Evolutionary conservation across 352 stramenopile species (phyloP).

Genomic region (Halophytophthora batemanensis): DNA sequence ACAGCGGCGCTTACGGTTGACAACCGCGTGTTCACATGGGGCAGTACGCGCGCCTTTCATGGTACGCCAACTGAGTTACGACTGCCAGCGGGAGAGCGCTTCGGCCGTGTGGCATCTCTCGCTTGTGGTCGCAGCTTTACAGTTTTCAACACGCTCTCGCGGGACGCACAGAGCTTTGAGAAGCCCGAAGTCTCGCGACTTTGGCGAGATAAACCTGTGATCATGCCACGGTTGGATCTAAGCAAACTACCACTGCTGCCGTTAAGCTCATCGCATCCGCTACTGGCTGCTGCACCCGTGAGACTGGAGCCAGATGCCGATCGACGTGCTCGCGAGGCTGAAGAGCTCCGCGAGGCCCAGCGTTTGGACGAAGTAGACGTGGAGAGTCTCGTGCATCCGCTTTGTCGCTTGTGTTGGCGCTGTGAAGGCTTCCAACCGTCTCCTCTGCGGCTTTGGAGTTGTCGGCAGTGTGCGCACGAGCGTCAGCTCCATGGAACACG

Average conservation of each 20-base stretch:
- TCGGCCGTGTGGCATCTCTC: conserved; percentile 52
- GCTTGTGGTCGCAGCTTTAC: conserved; percentile 73
- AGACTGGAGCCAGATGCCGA: conserved; percentile 60
- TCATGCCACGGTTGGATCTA: conserved; percentile 54
- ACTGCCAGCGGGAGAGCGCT: conserved; percentile 27
- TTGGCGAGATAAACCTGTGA: conserved; percentile 37
- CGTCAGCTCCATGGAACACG: conserved; percentile 62
- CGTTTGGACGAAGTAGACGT: conserved; percentile 68
- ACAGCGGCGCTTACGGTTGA: conserved; percentile 43
- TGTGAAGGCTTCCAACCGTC: conserved; percentile 75
- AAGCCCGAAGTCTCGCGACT: conserved; percentile 40
- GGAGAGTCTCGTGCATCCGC: conserved; percentile 55
- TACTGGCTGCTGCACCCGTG: conserved; percentile 16
- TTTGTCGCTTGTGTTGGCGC: conserved; percentile 75
- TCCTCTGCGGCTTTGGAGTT: conserved; percentile 62
- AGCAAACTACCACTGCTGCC: conserved; percentile 31
- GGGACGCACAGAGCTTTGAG: conserved; percentile 58
- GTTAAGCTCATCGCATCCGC: conserved; percentile 39
- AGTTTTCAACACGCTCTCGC: conserved; percentile 64
- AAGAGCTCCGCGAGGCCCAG: conserved; percentile 34
- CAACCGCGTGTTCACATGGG: conserved; percentile 70
- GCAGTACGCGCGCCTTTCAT: conserved; percentile 51
- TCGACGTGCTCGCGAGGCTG: conserved; percentile 23
- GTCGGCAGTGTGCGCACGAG: conserved; percentile 67
- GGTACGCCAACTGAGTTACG: conserved; percentile 31